A percentile compares a stretch with the other conserved stretches of the same genome.
phyloP scores from a whole-genome alignment of 2,329 filamentous ascomycete species.

The Alternaria ventricosa region DNA sequence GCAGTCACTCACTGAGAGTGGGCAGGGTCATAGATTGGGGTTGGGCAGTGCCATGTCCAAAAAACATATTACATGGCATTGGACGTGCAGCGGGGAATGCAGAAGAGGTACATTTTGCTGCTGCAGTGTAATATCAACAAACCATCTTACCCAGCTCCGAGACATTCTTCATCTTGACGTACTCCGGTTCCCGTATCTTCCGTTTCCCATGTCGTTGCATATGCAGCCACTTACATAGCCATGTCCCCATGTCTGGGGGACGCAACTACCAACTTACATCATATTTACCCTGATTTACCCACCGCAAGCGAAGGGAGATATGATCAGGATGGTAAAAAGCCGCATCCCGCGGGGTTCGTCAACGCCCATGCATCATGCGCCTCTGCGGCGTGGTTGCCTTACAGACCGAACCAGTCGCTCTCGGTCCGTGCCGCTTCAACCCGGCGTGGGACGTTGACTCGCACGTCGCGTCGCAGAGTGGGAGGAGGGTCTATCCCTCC shows the following conservation, averaged over 20 bases:
- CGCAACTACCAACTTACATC: neutral
- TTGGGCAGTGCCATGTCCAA: neutral
- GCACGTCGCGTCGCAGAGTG: neutral
- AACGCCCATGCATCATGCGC: conserved; percentile 4
- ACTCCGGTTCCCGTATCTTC: neutral
- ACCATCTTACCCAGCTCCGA: neutral
- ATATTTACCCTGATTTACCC: neutral
- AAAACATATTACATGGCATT: neutral
- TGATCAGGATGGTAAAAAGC: neutral
- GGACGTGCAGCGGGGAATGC: neutral
- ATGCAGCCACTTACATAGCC: neutral
- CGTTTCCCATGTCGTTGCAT: neutral
- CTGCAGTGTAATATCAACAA: conserved; percentile 1
- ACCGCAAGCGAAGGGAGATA: conserved; percentile 1
- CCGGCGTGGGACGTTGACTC: neutral
- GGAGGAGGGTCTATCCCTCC: neutral
- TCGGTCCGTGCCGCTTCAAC: neutral
- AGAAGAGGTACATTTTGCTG: neutral
- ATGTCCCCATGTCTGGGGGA: neutral
- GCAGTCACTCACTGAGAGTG: neutral
- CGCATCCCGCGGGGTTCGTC: neutral
- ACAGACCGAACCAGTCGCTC: neutral
- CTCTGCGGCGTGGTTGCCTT: conserved; percentile 8
- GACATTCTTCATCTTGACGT: neutral
- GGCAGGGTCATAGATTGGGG: conserved; percentile 1